Evolutionary conservation across 306 rosid species (phyloP).

Genomic region (Cicer yamashitae): DNA sequence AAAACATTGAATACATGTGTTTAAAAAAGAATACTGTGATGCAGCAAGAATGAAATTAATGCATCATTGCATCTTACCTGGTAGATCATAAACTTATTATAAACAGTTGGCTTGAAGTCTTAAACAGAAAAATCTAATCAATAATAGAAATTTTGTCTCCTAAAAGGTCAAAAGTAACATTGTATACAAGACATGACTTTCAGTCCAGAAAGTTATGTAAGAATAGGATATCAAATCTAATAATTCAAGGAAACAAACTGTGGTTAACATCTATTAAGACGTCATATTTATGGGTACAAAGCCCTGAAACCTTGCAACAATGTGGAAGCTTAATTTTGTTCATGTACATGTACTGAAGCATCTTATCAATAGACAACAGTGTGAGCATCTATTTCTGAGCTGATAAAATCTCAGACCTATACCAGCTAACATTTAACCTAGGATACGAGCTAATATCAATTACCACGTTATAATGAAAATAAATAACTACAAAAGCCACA

Average conservation of each 20-base stretch:
- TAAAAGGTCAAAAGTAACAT: constrained; percentile 8
- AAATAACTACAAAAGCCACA: constrained; percentile 8
- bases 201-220: constrained; percentile 8
- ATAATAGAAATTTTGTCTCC: constrained; percentile 1
- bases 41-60: constrained; percentile 1
- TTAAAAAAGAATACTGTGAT: not conserved
- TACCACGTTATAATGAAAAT: constrained; percentile 5
- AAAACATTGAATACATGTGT: constrained; percentile 24
- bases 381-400: constrained; percentile 3
- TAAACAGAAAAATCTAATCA: constrained; percentile 9
- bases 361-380: constrained; percentile 19
- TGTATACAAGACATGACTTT: constrained; percentile 18
- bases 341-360: not conserved
- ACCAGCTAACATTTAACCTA: constrained; percentile 6
- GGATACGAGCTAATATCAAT: not conserved
- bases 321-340: not conserved
- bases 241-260: constrained; percentile 21
- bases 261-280: constrained; percentile 21
- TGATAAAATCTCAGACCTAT: not conserved
- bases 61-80: not conserved
- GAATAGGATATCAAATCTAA: constrained; percentile 2
- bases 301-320: constrained; percentile 15
- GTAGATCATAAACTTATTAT: not conserved
- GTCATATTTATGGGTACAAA: not conserved
- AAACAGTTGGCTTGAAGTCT: constrained; percentile 8